Evolutionary conservation across 768 basidiomycete species (phyloP), one percentile per base, ranked within the genome.

Genomic region (Lepiota brunneoincarnata): DNA sequence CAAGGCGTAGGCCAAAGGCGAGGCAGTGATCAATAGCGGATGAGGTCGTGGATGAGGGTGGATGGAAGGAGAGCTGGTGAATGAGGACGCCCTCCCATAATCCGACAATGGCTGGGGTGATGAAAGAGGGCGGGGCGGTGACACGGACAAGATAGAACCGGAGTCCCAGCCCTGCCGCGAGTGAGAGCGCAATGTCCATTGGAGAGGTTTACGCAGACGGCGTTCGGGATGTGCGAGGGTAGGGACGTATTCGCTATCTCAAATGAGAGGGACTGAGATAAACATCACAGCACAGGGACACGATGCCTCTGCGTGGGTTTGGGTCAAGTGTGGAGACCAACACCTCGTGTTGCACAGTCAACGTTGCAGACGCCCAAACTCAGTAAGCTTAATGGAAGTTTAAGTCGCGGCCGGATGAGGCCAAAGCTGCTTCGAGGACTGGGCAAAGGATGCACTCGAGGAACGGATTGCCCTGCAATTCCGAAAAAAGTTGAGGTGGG

Each of bases 151-250:
- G 64, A 56, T 75, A 64, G 26, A 73, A 54, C 18, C 77, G 72
- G 18, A 77, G 63, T n/a, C 68, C 70, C 34, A 78, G 69, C n/a
- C 77, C 76, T 42, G 69, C 63, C 54, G 70, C 54, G 55, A 76
- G 69, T 42, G 75, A 70, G 59, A 76, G 62, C 14, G 71, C 52
- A 51, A 74, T 64, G 59, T 79, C 75, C 76, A 79, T 79, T 65
- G 57, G 23, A 15, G 9, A 37, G 28, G 2, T 12, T 38, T 21
- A 24, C 20, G 12, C 3, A 11, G 36, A 21, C 14, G 14, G 37
- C 24, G 18, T 31, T 17, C 12, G 40, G 36, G 24, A 36, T 21
- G 53, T 17, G 50, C 21, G 31, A 35, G 18, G 18, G 21, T 50
- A 31, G 4, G 44, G 44, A 47, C n/a, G 44, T 52, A 46, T 54